Base-by-base conservation (phyloP, 1,284 basidiomycete genomes). In the Afroboletus lepidellus region DNA sequence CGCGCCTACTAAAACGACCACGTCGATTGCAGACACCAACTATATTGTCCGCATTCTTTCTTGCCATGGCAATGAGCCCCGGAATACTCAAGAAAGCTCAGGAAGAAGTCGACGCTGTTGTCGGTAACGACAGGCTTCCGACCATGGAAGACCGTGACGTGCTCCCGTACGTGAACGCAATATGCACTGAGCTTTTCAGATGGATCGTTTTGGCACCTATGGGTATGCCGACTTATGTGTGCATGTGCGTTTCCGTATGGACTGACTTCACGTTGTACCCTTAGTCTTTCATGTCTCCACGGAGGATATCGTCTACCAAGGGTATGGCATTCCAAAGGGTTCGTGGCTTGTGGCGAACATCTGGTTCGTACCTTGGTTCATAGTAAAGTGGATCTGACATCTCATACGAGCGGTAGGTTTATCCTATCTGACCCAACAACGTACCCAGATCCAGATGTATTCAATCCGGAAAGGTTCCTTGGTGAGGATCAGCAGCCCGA, bases 261-360 rank as follows among this genome's bases (percentile, higher is more conserved):
- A 30, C 29, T 11, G 9, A 7, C n/a, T 1, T 2, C 39, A 34
- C 25, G 30, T 13, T 67, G 21, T 39, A 25, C 12, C 1, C 11
- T 18, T 18, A 76, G 74, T 60, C 6, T 63, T 69, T n/a, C 44
- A 64, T 50, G 67, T 72, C 2, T 60, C 64, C 2, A 65, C 60
- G 15, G 63, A 73, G 45, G 73, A 76, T 16, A 60, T 66, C 4
- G 45, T 69, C 16, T 64, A 70, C 44, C 41, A 61, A 4, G 73
- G 72, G 6, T 70, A 72, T 48, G 44, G 68, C 2, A 74, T 77
- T 9, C 74, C 76, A 6, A 74, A 74, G 49, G 71, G 69, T 16
- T 56, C 65, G 3, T 38, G 48, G 8, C 41, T 69, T 1, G 5
- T 72, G 4, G n/a, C 37, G 9, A 65, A 60, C 41, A 37, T 59